A percentile compares a stretch with the other conserved stretches of the same genome.
phyloP scores from a whole-genome alignment of 345 rosid species.

The Noccaea bulbosa region DNA sequence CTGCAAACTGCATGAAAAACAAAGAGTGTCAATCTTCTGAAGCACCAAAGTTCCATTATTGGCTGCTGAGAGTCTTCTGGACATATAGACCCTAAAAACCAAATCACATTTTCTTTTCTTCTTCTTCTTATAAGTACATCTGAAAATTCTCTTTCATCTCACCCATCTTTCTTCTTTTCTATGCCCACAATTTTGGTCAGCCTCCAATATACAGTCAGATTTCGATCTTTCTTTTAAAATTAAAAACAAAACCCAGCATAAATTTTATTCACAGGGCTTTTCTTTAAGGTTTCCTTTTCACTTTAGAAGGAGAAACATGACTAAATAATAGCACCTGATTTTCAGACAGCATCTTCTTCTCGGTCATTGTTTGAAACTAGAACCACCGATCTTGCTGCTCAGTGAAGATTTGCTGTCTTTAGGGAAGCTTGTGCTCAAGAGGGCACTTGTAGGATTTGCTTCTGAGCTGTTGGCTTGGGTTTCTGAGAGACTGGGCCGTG shows the following conservation, averaged over 20 bases:
- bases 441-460: slow-evolving; percentile 38
- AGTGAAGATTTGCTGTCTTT: slow-evolving; percentile 65
- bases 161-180: slow-evolving; percentile 24
- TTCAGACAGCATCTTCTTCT: slow-evolving; percentile 31
- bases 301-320: slow-evolving; percentile 33
- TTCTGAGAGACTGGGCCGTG: slow-evolving; percentile 72
- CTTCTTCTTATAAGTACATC: slow-evolving; percentile 34
- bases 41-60: slow-evolving; percentile 33
- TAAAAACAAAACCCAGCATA: slow-evolving; percentile 33
- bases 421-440: slow-evolving; percentile 58
- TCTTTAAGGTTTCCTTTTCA: slow-evolving; percentile 24
- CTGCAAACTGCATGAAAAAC: slow-evolving; percentile 15
- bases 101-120: background rate
- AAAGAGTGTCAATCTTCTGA: slow-evolving; percentile 27
- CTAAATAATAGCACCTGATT: slow-evolving; percentile 38
- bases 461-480: slow-evolving; percentile 65
- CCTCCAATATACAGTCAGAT: slow-evolving; percentile 44
- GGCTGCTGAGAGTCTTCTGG: slow-evolving; percentile 16
- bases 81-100: slow-evolving; percentile 19
- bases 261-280: slow-evolving; percentile 42
- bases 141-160: slow-evolving; percentile 33
- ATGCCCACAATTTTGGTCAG: slow-evolving; percentile 41
- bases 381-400: slow-evolving; percentile 60
- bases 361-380: slow-evolving; percentile 68
- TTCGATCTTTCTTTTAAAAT: slow-evolving; percentile 18